Evolutionary conservation across 106 monocot species (phyloP).

Genomic region (Posidonia australis): DNA sequence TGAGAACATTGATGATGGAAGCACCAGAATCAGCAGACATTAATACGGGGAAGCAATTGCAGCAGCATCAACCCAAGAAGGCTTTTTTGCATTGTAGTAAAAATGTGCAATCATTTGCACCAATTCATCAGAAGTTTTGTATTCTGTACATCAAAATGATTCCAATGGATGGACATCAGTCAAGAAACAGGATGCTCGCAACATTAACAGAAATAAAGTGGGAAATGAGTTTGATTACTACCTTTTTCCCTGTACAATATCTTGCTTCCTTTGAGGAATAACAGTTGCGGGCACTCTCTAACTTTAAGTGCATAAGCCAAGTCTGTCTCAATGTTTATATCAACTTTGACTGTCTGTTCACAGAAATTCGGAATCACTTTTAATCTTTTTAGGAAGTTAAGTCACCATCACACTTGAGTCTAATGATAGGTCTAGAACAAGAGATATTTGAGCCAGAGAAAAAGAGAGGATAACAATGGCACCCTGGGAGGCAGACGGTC

Average conservation of each 20-base stretch:
- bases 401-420: neutral
- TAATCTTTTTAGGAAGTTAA: neutral
- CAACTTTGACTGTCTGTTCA: conserved; percentile 58
- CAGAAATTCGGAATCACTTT: neutral
- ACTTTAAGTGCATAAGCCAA: conserved; percentile 72
- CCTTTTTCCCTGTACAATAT: conserved; percentile 74
- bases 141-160: conserved; percentile 24
- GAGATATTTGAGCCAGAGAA: neutral
- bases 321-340: conserved; percentile 73
- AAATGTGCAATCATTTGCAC: conserved; percentile 79
- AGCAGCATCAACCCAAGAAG: conserved; percentile 47
- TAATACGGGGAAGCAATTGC: conserved; percentile 25
- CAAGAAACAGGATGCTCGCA: neutral
- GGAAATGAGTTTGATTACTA: neutral
- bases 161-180: neutral
- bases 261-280: conserved; percentile 59
- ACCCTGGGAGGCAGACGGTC: conserved; percentile 91
- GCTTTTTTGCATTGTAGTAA: conserved; percentile 73
- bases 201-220: neutral
- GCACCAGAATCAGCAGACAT: neutral
- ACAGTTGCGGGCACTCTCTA: conserved; percentile 49
- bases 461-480: conserved; percentile 4
- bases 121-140: conserved; percentile 51
- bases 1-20: no score
- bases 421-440: neutral